phyloP scores from a whole-genome alignment of 2,329 filamentous ascomycete species.

The Thielaviopsis populi region DNA sequence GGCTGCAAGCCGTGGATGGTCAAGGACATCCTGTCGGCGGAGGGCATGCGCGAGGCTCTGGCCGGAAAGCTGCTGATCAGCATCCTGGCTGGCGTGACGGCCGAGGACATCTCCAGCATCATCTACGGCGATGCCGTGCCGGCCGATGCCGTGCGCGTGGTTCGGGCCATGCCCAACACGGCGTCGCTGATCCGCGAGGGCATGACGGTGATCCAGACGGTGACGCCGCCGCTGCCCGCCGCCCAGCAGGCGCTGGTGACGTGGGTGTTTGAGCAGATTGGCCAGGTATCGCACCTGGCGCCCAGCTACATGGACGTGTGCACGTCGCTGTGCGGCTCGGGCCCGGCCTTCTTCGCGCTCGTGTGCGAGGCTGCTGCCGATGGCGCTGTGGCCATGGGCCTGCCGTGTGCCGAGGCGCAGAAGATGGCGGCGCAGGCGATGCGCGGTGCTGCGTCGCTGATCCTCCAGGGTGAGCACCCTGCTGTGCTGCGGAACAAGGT shows the following conservation, averaged over 20 bases:
- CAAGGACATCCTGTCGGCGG: slow-evolving; percentile 47
- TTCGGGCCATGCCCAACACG: slow-evolving; percentile 76
- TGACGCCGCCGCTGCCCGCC: slow-evolving; percentile 40
- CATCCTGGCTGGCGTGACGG: slow-evolving; percentile 64
- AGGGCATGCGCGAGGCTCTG: slow-evolving; percentile 58
- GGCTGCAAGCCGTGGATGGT: slow-evolving; percentile 71
- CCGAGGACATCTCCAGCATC: slow-evolving; percentile 49
- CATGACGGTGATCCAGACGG: slow-evolving; percentile 65
- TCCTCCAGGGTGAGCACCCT: slow-evolving; percentile 59
- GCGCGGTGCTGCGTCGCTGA: slow-evolving; percentile 54
- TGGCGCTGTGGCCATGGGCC: slow-evolving; percentile 63
- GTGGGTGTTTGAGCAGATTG: slow-evolving; percentile 65
- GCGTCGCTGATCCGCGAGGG: slow-evolving; percentile 63
- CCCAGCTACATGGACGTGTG: slow-evolving; percentile 54
- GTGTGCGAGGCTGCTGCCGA: slow-evolving; percentile 63
- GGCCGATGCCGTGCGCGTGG: slow-evolving; percentile 41
- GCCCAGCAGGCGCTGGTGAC: slow-evolving; percentile 44
- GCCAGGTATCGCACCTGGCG: slow-evolving; percentile 53
- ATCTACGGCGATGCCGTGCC: slow-evolving; percentile 41
- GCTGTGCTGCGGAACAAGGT: slow-evolving; percentile 61
- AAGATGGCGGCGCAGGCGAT: slow-evolving; percentile 69
- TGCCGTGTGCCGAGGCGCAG: slow-evolving; percentile 57
- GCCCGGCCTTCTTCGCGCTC: slow-evolving; percentile 61
- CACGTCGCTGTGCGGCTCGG: slow-evolving; percentile 60
- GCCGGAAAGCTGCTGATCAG: slow-evolving; percentile 67